Base-by-base conservation (phyloP, 1,284 basidiomycete genomes). In the Fistulina hepatica region DNA sequence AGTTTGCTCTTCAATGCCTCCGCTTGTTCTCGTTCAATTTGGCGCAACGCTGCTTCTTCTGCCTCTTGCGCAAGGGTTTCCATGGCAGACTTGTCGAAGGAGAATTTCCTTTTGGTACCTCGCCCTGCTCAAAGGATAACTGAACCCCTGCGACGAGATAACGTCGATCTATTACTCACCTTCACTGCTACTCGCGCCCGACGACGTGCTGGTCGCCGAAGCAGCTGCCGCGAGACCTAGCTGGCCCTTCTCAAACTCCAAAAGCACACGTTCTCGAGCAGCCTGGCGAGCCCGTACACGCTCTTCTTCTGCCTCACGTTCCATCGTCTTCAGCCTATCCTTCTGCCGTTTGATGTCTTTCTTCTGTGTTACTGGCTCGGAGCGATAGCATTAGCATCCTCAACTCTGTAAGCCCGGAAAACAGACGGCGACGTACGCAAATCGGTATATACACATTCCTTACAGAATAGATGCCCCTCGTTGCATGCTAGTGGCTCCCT, bases 401-500 rank as follows among this genome's bases (percentile, higher is more conserved):
- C 7, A 17, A 11, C 8, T 36, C 16, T 7, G 26, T 17, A 21
- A 26, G 12, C 8, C 26, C n/a, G n/a, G n/a, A n/a, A n/a, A n/a
- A n/a, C n/a, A 19, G 8, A 24, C 31, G 13, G 35, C 23, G 22
- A 59, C 78, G 53, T 58, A 84, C 82, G 56, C 21, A 88, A 69
- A 53, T 85, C 83, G 0, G 76, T 73, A 49, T 81, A 76, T 9
- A 78, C 77, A 52, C 91, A 89, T 58, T 93, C 89, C 51, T 83
- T 88, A 69, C 92, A 97, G 59, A 83, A 88, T 9, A 95, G 52
- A 57, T 97, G 92, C 0, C 93, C 92, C 40, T 82, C 70, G 19
- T 73, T 60, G 53, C 92, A 97, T 8, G 80, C 73, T 21, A 91
- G 66, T 1, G 91, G 86, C 37, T 88, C 80, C 33, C 80, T 60